Base-by-base conservation (phyloP, 2,329 filamentous ascomycete species). In the Ophiosphaerella herpotricha region DNA sequence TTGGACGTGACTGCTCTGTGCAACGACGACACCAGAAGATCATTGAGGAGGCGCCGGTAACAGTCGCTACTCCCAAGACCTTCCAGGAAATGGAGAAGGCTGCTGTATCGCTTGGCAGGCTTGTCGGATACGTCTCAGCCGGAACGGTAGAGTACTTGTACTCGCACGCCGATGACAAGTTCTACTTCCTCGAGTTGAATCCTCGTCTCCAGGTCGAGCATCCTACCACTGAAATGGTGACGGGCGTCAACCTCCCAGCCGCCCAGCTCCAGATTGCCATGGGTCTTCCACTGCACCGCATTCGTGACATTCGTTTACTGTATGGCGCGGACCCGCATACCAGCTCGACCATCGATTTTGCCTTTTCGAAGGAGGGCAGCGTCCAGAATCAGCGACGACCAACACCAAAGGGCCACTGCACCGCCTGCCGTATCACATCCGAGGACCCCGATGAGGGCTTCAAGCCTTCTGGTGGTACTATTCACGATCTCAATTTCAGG, bases 1-100 rank as follows among this genome's bases (percentile, higher is more conserved):
- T 97, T 67, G 94, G 94, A 71, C 88, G 94, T 85, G 94, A 99
- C 80, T 99, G 94, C 75, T 99, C 94, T 63, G 94, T 99, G 12
- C 94, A 99, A 80, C 86, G 94, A 76, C 86, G 94, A 74, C 95
- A 99, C 78, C 95, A 99, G 77, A 99, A 99, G 83, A 99, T 99
- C 75, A 99, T 99, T 58, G 94, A 99, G 76, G 94, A 99, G 77
- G 94, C 94, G 5, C 94, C 94, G 33, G 95, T 97, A 61, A 99
- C 94, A 33, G 96, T 99, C 61, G 95, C 94, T 46, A 94, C 91
- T 75, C 80, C 86, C 41, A 80, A 84, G 57, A 97, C 92, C 43
- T 99, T 99, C 85, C 88, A 89, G 72, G 86, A 88, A 48, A 99
- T 99, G 94, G 95, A 97, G 79, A 88, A 92, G 66, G 93, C 94